Base-by-base conservation (phyloP, 306 rosid genomes). In the Glycine soja region DNA sequence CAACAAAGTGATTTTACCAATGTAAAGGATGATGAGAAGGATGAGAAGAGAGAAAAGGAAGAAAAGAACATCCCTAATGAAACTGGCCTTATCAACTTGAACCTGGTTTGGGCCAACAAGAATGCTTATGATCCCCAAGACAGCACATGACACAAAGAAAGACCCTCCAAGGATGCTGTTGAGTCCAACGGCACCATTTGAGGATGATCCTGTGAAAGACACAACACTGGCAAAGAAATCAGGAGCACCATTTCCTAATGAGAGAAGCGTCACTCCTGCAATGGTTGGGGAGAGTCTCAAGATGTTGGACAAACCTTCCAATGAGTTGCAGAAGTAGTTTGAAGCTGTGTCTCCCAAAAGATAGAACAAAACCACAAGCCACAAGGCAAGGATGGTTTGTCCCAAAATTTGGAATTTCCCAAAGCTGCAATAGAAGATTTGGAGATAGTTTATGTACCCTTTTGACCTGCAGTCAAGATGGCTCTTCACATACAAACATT, bases 181-280 rank as follows among this genome's bases (percentile, higher is more conserved):
- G 65, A 94, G 85, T 7, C 98, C 95, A 48, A 94, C 81, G 10
- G 78, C 92, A 2, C 90, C 91, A 8, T 84, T 89, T 4, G 71
- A 89, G 9, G 91, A 76, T 2, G 92, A 77, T 4, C 86, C 84
- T 12, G 90, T 89, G 89, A 94, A 91, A 0, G 98, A 84, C 68
- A 87, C 89, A 65, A 94, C 76, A 65, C 91, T 89, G 0, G 98
- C 83, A 76, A 94, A 94, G 10, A 94, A 94, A 85, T 94, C 98
- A 38, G 97, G 93, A 4, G 97, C 98, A 0, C 98, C 98, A 63
- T 94, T 94, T 42, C 98, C 97, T 0, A 94, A 87, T 43, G 98
- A 94, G 30, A 94, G 97, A 47, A 94, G 87, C 16, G 98, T 94
- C 2, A 92, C 93, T 14, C 98, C 98, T n/a, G 98, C 98, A 71